phyloP scores from a whole-genome alignment of 73 alveolate species.

The Halteria grandinella region DNA sequence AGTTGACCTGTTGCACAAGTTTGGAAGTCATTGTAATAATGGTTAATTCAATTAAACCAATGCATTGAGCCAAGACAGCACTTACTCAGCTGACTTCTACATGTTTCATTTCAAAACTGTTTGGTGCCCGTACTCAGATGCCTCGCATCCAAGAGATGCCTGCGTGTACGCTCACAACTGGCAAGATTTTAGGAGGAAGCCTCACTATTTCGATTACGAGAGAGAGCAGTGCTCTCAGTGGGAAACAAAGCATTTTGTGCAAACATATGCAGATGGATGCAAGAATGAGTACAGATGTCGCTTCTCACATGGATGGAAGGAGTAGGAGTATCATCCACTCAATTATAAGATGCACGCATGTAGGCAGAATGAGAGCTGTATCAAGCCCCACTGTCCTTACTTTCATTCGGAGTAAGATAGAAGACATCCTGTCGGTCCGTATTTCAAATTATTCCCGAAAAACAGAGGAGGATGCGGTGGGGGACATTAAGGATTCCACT shows the following conservation, averaged over 20 bases:
- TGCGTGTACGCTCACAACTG: conserved; percentile 98
- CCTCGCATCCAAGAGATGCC: conserved; percentile 88
- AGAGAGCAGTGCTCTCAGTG: conserved; percentile 78
- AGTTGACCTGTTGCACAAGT: conserved; percentile 81
- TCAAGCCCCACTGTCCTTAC: conserved; percentile 49
- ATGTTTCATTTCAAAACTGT: conserved; percentile 93
- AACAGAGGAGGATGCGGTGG: conserved; percentile 19
- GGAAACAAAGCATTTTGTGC: conserved; percentile 71
- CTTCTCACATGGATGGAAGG: conserved; percentile 80
- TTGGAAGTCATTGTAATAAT: conserved; percentile 80
- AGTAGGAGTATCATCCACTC: conserved; percentile 50
- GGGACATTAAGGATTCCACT: too few species aligned
- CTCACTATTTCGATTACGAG: conserved; percentile 75
- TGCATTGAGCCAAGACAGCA: too few species aligned
- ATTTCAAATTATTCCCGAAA: conserved; percentile 40
- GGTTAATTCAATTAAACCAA: too few species aligned
- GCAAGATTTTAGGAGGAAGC: conserved; percentile 96
- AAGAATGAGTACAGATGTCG: conserved; percentile 59
- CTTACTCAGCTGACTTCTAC: conserved; percentile 79
- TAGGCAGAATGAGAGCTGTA: conserved; percentile 29
- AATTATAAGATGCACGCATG: conserved; percentile 55
- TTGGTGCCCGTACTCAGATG: conserved; percentile 95
- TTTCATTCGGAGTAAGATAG: conserved; percentile 44
- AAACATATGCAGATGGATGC: conserved; percentile 81
- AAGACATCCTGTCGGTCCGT: conserved; percentile 35